Conservation (phyloP, 495 filamentous ascomycete genomes). For the Hypomontagnella monticulosa region DNA sequence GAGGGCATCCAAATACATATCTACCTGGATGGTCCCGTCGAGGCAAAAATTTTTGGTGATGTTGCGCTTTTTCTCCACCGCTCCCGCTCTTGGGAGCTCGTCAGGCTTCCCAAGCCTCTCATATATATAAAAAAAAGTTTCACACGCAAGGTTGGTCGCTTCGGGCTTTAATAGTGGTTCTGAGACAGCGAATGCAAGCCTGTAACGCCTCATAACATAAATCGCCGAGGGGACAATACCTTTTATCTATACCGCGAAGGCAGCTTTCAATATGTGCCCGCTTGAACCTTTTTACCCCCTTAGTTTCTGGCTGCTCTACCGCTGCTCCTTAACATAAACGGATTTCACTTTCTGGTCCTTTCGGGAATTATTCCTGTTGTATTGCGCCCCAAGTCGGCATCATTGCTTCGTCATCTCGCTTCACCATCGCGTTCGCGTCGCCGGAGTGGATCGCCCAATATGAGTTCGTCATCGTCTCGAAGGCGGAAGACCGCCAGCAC, state of each 20-base stretch:
- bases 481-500: conserved; percentile 51
- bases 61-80: conserved; percentile 42
- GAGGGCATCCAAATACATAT: conserved; percentile 43
- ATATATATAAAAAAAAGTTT: conserved; percentile 28
- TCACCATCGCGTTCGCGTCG: not conserved
- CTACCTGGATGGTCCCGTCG: conserved; percentile 35
- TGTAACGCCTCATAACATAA: conserved; percentile 28
- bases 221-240: conserved; percentile 7
- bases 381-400: conserved; percentile 7
- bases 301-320: conserved; percentile 24
- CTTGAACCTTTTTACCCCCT: conserved; percentile 16
- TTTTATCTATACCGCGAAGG: conserved; percentile 24
- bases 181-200: conserved; percentile 33
- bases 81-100: conserved; percentile 33
- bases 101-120: conserved; percentile 29
- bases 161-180: conserved; percentile 40
- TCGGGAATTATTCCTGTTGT: not conserved
- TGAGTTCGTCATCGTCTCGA: conserved; percentile 51
- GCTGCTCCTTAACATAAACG: conserved; percentile 25
- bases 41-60: conserved; percentile 33
- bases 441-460: conserved; percentile 5
- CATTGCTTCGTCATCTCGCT: conserved; percentile 8
- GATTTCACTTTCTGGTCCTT: not conserved
- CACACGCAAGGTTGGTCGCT: conserved; percentile 31
- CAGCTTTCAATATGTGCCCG: conserved; percentile 34